Base-by-base conservation (phyloP, 345 rosid genomes). In the Eucalyptus microcorys region DNA sequence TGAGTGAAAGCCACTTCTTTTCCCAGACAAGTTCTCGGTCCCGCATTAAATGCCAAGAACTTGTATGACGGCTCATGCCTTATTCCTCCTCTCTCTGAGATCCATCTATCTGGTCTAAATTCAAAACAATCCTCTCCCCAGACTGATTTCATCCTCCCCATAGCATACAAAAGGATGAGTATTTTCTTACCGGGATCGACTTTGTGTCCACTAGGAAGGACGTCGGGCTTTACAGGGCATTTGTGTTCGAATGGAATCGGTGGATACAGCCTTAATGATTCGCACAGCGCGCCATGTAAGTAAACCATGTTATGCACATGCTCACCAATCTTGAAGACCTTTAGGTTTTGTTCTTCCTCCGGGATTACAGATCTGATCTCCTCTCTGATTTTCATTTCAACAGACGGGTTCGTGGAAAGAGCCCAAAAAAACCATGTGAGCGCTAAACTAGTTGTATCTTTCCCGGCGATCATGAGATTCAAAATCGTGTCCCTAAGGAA, bases 1-100 rank as follows among this genome's bases (percentile, higher is more conserved):
- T 94, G 94, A 43, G 61, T 88, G 89, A 95, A 91, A 42, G 96
- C 95, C 45, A 95, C 88, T 88, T 94, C 95, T 89, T 94, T 95
- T 40, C 97, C 97, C 1, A 95, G 12, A 87, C 96, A 95, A 87
- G 94, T 93, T 88, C 95, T 94, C 7, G 97, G 97, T 79, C 96
- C 96, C 1, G 95, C 96, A 89, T 92, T 94, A 87, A 96, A 96
- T 6, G 96, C 90, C 4, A 92, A 64, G 88, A 96, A 96, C 93
- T 95, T 94, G 89, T 92, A 93, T 0, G 96, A 93, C 22, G 97
- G 96, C 47, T 92, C 91, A 49, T 90, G 92, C 76, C 47, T 91
- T 11, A 93, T 83, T 80, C 87, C 80, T 59, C 94, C 93, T 50
- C 34, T 85, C 15, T 66, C 85, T 5, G 90, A 66, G 32, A 92